Evolutionary conservation across 495 filamentous ascomycete species (phyloP), one percentile per base, ranked within the genome.

Genomic region (Pseudotulostoma volvatum): DNA sequence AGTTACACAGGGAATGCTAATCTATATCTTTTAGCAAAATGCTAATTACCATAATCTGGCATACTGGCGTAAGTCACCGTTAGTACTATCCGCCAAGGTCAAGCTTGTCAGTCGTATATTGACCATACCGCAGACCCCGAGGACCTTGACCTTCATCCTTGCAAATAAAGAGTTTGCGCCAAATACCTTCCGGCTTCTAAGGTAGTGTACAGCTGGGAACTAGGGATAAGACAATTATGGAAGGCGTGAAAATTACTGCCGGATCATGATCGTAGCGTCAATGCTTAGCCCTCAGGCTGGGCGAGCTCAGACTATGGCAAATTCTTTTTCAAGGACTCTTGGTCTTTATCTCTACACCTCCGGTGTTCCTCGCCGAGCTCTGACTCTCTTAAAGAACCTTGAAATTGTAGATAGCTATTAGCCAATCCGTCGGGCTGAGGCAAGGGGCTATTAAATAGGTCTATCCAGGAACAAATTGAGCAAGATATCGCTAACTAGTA

Each of bases 121-220:
- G n/a, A n/a, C n/a, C n/a, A n/a, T n/a, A n/a, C n/a, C n/a, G n/a
- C n/a, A 41, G 33, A 36, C 39, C 39, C n/a, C 36, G 15, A 38
- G 31, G 18, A 25, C 5, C 14, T 25, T 38, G 37, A 31, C 37
- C 33, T 36, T 16, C 18, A 41, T 34, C 39, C 36, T 34, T 23
- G 36, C 33, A 35, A n/a, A n/a, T n/a, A n/a, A n/a, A n/a, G n/a
- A n/a, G n/a, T n/a, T n/a, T n/a, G n/a, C n/a, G n/a, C n/a, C n/a
- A n/a, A n/a, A n/a, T n/a, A n/a, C n/a, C n/a, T n/a, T n/a, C n/a
- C n/a, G n/a, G n/a, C n/a, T n/a, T n/a, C n/a, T n/a, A n/a, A n/a
- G n/a, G n/a, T n/a, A n/a, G n/a, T n/a, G n/a, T n/a, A n/a, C 23
- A 28, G 23, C 23, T 5, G 23, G 11, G 23, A 28, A 28, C 23